A percentile compares a stretch with the other conserved stretches of the same genome.
Conservation (phyloP, 306 rosid genomes). For the Abrus precatorius region DNA sequence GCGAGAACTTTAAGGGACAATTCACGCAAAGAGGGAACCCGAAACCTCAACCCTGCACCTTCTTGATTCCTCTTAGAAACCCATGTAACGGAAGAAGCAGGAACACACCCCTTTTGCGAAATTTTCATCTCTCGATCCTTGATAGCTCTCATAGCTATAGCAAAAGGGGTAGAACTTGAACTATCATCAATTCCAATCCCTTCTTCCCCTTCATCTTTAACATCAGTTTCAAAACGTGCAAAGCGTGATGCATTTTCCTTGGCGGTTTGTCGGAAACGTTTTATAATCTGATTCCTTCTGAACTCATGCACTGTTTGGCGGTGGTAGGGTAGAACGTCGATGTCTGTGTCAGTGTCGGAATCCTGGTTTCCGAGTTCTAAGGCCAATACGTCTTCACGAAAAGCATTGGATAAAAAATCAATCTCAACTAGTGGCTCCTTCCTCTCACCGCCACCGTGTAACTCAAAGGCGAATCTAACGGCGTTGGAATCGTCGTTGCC, state of each 20-base stretch:
- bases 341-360: background rate
- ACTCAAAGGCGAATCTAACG: background rate
- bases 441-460: constrained; percentile 29
- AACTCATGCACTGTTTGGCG: background rate
- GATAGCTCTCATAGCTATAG: constrained; percentile 64
- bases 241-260: constrained; percentile 54
- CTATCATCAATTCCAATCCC: constrained; percentile 51
- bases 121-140: constrained; percentile 52
- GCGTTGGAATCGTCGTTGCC: background rate
- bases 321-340: background rate
- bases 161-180: constrained; percentile 71
- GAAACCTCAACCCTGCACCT: constrained; percentile 1
- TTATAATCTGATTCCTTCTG: constrained; percentile 32
- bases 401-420: constrained; percentile 16
- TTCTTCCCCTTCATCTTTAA: constrained; percentile 2
- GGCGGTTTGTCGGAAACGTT: constrained; percentile 54
- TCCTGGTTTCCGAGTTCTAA: background rate
- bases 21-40: constrained; percentile 70
- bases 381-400: background rate
- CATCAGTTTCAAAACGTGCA: constrained; percentile 51
- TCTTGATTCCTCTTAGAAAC: constrained; percentile 46
- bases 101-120: background rate
- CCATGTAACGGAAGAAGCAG: constrained; percentile 49
- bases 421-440: background rate
- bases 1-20: constrained; percentile 63